Evolutionary conservation across 2,329 filamentous ascomycete species (phyloP).

Genomic region (Epichloe bromicola): DNA sequence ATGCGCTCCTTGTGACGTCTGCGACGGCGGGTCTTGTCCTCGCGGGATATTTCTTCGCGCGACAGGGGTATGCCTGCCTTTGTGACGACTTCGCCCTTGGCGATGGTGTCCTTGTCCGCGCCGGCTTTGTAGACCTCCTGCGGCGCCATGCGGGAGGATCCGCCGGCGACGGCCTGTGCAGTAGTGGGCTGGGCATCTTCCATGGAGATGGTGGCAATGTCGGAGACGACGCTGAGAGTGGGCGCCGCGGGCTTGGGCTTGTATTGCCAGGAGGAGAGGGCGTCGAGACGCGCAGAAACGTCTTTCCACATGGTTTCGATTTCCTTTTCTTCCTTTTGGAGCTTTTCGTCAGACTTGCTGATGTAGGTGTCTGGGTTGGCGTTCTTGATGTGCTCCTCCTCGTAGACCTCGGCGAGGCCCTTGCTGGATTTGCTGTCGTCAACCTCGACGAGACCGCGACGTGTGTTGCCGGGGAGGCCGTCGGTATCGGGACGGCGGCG

Average conservation of each 20-base stretch:
- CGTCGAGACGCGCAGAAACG: slow-evolving; percentile 68
- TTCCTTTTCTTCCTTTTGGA: slow-evolving; percentile 70
- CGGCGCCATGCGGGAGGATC: slow-evolving; percentile 68
- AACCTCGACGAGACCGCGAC: slow-evolving; percentile 64
- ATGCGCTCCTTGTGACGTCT: slow-evolving; percentile 78
- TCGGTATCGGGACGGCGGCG: slow-evolving; percentile 66
- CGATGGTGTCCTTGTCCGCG: slow-evolving; percentile 50
- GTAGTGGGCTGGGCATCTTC: slow-evolving; percentile 87
- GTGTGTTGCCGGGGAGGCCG: slow-evolving; percentile 43
- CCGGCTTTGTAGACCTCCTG: slow-evolving; percentile 89
- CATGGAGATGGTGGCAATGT: slow-evolving; percentile 85
- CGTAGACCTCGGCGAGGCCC: slow-evolving; percentile 83
- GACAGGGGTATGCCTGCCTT: slow-evolving; percentile 69
- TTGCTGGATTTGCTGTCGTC: slow-evolving; percentile 82
- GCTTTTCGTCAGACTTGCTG: slow-evolving; percentile 69
- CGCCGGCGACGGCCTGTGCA: slow-evolving; percentile 57
- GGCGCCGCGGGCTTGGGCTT: slow-evolving; percentile 75
- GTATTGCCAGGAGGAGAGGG: slow-evolving; percentile 89
- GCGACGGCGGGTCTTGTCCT: slow-evolving; percentile 67
- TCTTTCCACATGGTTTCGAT: slow-evolving; percentile 75
- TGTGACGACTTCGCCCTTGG: slow-evolving; percentile 58
- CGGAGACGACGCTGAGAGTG: slow-evolving; percentile 74
- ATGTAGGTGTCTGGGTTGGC: slow-evolving; percentile 68
- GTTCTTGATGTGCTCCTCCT: slow-evolving; percentile 74
- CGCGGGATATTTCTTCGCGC: slow-evolving; percentile 74